Base-by-base conservation (phyloP, 2,329 filamentous ascomycete species). In the Cercospora sp. region DNA sequence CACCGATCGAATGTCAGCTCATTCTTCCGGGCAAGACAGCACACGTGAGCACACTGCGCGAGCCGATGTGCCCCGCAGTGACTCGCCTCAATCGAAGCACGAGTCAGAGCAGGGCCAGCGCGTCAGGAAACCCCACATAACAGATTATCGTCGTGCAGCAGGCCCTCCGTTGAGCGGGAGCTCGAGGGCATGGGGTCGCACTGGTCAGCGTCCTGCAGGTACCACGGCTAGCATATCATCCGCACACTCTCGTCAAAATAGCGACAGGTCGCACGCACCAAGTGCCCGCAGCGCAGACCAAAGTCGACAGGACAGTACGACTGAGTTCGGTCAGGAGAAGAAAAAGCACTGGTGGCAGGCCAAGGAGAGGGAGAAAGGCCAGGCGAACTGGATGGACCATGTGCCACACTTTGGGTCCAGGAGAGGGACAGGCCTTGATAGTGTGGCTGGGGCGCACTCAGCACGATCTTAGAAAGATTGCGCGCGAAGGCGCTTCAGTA, bases 361-460 rank as follows among this genome's bases (percentile, higher is more conserved):
- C 28, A 79, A 77, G 65, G 64, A 78, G 67, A 79, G 65, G 26
- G 63, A 61, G 12, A 65, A 69, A 33, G 33, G 55, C 78, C 60
- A 79, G 77, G 69, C 77, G 77, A 77, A 77, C 57, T 81, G 80
- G 80, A 81, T 81, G 80, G 77, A 81, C 16, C 76, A 78, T 65
- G 72, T 82, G 23, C 78, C 80, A 60, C 79, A 78, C 67, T 73
- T 79, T 18, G 80, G 80, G 2, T 74, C 81, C n/a, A 80, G 77
- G 60, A 76, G 77, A 42, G 80, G 81, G 16, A 74, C 81, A 12
- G 67, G 83, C 61, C 73, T 75, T 12, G 80, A 82, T 68, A 80
- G 83, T 69, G 72, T 67, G 42, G 72, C 73, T 42, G 69, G 69
- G 3, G 63, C 74, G 12, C 75, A 75, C 10, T 70, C 75, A 51